Evolutionary conservation across 1,284 basidiomycete species (phyloP).

Genomic region (Tilletiaria anomala): DNA sequence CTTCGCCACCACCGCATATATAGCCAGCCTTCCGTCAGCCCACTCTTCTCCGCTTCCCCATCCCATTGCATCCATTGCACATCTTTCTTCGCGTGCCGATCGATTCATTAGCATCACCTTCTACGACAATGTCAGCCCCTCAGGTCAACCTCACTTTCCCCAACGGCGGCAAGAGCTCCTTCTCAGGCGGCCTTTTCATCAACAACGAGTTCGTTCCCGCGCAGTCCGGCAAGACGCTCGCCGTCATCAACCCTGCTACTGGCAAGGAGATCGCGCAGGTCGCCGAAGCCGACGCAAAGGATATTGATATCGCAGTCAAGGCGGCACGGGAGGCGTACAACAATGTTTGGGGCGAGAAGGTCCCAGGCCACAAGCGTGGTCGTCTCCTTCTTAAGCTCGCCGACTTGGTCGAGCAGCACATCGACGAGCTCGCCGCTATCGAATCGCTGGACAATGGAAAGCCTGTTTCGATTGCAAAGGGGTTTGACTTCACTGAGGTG

Average conservation of each 20-base stretch:
- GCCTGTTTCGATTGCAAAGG: conserved; percentile 55
- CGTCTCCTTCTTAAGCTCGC: conserved; percentile 54
- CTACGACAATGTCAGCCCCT: conserved; percentile 14
- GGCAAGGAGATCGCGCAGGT: conserved; percentile 34
- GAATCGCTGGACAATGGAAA: conserved; percentile 58
- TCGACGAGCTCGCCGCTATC: conserved; percentile 49
- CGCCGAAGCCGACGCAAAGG: conserved; percentile 32
- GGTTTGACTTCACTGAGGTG: no score
- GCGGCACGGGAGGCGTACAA: conserved; percentile 28
- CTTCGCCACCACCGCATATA: no score
- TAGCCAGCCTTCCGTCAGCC: no score
- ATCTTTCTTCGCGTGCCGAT: no score
- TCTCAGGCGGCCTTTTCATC: conserved; percentile 30
- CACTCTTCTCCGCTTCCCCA: no score
- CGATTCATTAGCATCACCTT: no score
- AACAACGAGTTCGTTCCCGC: conserved; percentile 33
- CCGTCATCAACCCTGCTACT: conserved; percentile 28
- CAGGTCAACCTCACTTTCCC: conserved; percentile 35
- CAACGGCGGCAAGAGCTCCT: conserved; percentile 21
- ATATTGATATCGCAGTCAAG: conserved; percentile 29
- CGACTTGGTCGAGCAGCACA: conserved; percentile 55
- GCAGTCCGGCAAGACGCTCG: conserved; percentile 30
- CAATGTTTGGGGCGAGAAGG: conserved; percentile 24
- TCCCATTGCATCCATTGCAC: no score
- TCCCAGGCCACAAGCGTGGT: conserved; percentile 52